These are phyloP conservation scores for Penicillium corylophilum DNA, from an alignment of 2,329 filamentous ascomycete genomes.

Conservation along the genomic window DNA sequence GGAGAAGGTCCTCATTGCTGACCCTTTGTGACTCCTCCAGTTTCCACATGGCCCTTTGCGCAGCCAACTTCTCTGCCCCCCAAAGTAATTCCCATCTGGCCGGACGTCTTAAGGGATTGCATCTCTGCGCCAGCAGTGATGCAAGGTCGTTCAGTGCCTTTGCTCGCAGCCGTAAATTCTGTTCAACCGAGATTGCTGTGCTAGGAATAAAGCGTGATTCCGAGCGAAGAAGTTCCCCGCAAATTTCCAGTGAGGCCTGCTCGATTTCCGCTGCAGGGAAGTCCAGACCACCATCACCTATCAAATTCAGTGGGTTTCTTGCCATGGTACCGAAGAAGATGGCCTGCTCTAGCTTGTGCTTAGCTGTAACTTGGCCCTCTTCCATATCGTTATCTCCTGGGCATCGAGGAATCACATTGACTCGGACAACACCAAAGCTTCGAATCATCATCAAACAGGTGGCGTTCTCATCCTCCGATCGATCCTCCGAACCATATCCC, in stretches of 20 bases:
- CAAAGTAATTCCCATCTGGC: slow-evolving; percentile 80
- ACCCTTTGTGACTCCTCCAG: slow-evolving; percentile 69
- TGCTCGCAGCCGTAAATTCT: slow-evolving; percentile 72
- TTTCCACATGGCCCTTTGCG: slow-evolving; percentile 76
- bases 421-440: slow-evolving; percentile 58
- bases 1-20: slow-evolving; percentile 62
- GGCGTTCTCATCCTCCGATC: slow-evolving; percentile 38
- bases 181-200: slow-evolving; percentile 72
- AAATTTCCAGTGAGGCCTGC: slow-evolving; percentile 73
- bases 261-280: slow-evolving; percentile 72
- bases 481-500: slow-evolving; percentile 50
- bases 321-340: slow-evolving; percentile 84
- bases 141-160: slow-evolving; percentile 75
- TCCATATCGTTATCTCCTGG: slow-evolving; percentile 50
- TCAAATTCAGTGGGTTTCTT: slow-evolving; percentile 85
- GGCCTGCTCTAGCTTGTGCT: slow-evolving; percentile 88
- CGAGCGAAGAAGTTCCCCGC: slow-evolving; percentile 77
- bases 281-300: slow-evolving; percentile 62
- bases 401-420: slow-evolving; percentile 43
- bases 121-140: slow-evolving; percentile 64
- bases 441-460: slow-evolving; percentile 56
- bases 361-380: slow-evolving; percentile 65
- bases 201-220: slow-evolving; percentile 71
- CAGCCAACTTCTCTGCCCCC: slow-evolving; percentile 85
- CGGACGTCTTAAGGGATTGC: slow-evolving; percentile 61